phyloP scores from a whole-genome alignment of 192 early-diverging fungal genomes.

The Umbelopsis vinacea region DNA sequence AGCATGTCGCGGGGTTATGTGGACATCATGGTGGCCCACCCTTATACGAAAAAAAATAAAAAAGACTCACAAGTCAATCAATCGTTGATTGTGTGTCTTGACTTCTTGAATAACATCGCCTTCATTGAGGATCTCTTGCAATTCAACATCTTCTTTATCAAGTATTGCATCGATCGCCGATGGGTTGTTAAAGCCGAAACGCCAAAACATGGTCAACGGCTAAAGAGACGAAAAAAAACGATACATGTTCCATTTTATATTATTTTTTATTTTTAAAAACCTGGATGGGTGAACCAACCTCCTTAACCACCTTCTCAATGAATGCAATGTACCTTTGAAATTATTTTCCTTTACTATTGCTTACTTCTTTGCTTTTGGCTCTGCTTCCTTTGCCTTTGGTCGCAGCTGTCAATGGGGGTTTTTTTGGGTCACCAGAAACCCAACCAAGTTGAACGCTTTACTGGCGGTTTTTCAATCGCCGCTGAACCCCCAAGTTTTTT shows the following conservation, averaged over 20 bases:
- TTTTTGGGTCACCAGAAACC: too few relatives aligned
- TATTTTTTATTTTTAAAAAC: background rate
- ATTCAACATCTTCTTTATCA: slow-evolving; percentile 86
- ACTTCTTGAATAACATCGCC: slow-evolving; percentile 94
- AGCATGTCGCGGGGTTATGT: background rate
- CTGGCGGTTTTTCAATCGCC: too few relatives aligned
- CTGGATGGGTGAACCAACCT: background rate
- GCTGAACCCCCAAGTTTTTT: too few relatives aligned
- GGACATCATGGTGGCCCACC: too few relatives aligned
- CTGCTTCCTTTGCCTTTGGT: too few relatives aligned
- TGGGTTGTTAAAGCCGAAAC: slow-evolving; percentile 90
- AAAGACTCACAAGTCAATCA: slow-evolving; percentile 76
- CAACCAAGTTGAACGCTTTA: too few relatives aligned
- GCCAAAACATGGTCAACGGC: slow-evolving; percentile 78
- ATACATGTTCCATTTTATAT: background rate
- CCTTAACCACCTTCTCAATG: background rate
- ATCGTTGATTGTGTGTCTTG: slow-evolving; percentile 88
- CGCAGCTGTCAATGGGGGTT: too few relatives aligned
- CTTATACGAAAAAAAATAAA: background rate
- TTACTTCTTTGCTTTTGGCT: too few relatives aligned
- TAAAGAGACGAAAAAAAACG: background rate
- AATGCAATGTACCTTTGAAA: too few relatives aligned
- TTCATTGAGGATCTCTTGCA: slow-evolving; percentile 92
- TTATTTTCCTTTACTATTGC: too few relatives aligned
- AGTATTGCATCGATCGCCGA: slow-evolving; percentile 92